Evolutionary conservation across 495 filamentous ascomycete genomes (phyloP).

Genomic region (Podospora pseudopauciseta): DNA sequence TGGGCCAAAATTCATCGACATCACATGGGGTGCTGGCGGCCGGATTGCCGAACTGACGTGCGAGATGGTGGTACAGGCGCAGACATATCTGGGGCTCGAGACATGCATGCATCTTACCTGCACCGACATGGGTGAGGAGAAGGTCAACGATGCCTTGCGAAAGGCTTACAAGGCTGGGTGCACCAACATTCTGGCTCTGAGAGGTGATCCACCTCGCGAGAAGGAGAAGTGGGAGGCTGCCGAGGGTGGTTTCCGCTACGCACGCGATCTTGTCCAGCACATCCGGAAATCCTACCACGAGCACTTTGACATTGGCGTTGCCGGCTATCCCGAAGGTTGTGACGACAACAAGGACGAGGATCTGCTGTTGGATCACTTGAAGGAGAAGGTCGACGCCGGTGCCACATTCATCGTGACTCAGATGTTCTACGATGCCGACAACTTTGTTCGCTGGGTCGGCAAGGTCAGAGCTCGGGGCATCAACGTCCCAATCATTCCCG

Average conservation of each 20-base stretch:
- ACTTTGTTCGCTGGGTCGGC: constrained; percentile 84
- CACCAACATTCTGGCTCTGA: constrained; percentile 93
- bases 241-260: constrained; percentile 84
- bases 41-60: constrained; percentile 85
- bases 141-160: constrained; percentile 82
- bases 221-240: constrained; percentile 88
- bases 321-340: constrained; percentile 93
- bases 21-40: constrained; percentile 98
- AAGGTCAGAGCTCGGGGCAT: constrained; percentile 84
- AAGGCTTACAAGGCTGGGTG: constrained; percentile 93
- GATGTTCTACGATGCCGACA: constrained; percentile 99
- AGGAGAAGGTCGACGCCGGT: constrained; percentile 96
- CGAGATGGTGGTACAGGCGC: constrained; percentile 96
- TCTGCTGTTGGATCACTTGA: constrained; percentile 82
- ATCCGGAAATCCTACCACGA: constrained; percentile 86
- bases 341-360: constrained; percentile 89
- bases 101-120: constrained; percentile 99
- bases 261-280: constrained; percentile 88
- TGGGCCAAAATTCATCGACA: constrained; percentile 92
- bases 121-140: constrained; percentile 92
- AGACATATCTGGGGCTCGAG: constrained; percentile 94
- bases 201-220: constrained; percentile 93
- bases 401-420: constrained; percentile 93
- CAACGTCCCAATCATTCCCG: constrained; percentile 85
- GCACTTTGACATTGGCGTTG: constrained; percentile 97